Conservation (phyloP, 106 monocot species). For the Platanthera guangdongensis region DNA sequence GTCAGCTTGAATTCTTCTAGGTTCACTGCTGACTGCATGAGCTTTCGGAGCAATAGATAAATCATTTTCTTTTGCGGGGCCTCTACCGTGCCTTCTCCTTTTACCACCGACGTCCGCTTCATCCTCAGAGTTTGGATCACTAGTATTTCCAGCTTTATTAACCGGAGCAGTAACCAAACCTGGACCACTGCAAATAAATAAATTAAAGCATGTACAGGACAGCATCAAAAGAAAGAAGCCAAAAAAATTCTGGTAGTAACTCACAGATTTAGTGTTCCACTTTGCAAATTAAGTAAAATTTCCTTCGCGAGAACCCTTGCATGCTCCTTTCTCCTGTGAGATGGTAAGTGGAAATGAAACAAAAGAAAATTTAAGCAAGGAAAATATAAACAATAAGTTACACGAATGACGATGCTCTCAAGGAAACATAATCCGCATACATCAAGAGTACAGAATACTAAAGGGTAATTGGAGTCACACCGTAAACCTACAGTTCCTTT, state of each 20-base stretch:
- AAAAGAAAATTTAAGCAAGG: background rate
- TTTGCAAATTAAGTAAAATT: constrained; percentile 81
- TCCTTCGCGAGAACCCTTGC: constrained; percentile 66
- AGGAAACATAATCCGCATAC: background rate
- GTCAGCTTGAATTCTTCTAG: constrained; percentile 70
- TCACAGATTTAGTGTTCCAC: constrained; percentile 81
- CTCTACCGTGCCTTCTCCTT: constrained; percentile 72
- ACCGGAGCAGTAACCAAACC: constrained; percentile 31
- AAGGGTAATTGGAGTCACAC: background rate
- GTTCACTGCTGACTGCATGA: constrained; percentile 53
- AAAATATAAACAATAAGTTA: background rate
- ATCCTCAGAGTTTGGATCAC: constrained; percentile 85
- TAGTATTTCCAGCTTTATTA: constrained; percentile 49
- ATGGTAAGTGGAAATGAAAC: background rate
- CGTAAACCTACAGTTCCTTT: background rate
- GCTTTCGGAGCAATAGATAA: constrained; percentile 61
- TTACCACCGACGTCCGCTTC: constrained; percentile 54
- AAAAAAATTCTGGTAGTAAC: constrained; percentile 7
- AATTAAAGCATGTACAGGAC: background rate
- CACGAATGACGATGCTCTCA: background rate
- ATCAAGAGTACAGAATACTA: background rate
- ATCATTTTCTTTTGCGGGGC: constrained; percentile 53
- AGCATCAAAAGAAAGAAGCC: background rate
- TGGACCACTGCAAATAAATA: constrained; percentile 53
- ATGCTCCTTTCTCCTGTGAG: constrained; percentile 67